Evolutionary conservation across 306 rosid species (phyloP), one percentile per base, ranked within the genome.

Genomic region (Medicago ruthenica): DNA sequence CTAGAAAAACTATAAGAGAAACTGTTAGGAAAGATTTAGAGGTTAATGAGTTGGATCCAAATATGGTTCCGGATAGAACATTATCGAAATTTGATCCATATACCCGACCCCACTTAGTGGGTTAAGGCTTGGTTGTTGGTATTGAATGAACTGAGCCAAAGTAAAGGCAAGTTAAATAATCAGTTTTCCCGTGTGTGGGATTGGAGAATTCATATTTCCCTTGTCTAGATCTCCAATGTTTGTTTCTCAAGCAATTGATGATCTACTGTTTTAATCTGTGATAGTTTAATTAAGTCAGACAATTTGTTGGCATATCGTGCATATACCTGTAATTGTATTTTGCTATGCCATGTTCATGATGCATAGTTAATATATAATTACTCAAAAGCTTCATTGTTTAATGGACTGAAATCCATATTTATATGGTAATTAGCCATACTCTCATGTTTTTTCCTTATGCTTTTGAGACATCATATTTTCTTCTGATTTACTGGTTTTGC

Each of bases 301-400:
- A 62, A 40, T 75, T 58, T 64, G 61, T 76, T 42, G 37, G 34
- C 8, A 7, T 58, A 36, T 34, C 17, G 27, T 45, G n/a, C 40
- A 77, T 73, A 68, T 62, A 13, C 16, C 48, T 31, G 70, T 22
- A 6, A 24, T 21, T 27, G 14, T 27, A 27, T 10, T 24, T 34
- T 53, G 60, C 67, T 41, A 16, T 24, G n/a, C 47, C 50, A 9
- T 50, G 76, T 70, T 31, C 21, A 60, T 9, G 42, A 58, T 68
- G 39, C 54, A 42, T 67, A 21, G 7, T 42, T 67, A 67, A 20
- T 42, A 41, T 15, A 17, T 62, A 34, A 53, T 60, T 40, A 5
- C 36, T 37, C 70, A 16, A 22, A 80, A 45, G 17, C 41, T 16
- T 57, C 13, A 47, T 17, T 84, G 36, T 54, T 74, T 81, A 63